Percentiles rank a stretch among this genome's conserved stretches.
These are phyloP conservation scores for Poa pratensis DNA, from an alignment of 176 grass and related monocot genomes.

Conservation along the genomic window DNA sequence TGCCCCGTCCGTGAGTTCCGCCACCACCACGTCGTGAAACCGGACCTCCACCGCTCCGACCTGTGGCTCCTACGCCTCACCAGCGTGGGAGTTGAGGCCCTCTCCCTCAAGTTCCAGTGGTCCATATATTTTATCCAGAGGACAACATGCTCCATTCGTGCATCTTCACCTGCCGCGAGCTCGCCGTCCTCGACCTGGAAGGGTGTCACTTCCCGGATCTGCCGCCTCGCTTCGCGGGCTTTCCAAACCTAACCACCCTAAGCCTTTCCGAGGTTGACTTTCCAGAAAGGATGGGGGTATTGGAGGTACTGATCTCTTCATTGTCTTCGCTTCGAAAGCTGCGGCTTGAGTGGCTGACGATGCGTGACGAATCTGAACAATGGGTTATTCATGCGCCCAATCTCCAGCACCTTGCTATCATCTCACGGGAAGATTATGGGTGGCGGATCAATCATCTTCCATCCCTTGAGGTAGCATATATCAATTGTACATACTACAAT, in stretches of 20 bases:
- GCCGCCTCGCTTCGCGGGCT: not conserved
- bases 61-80: not conserved
- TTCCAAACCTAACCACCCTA: not conserved
- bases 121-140: too few species aligned
- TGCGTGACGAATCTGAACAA: not conserved
- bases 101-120: not conserved
- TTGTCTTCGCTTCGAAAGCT: not conserved
- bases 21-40: not conserved
- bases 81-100: not conserved
- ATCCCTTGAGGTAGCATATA: not conserved
- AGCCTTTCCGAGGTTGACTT: not conserved
- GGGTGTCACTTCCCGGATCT: not conserved
- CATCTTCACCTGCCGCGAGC: not conserved
- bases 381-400: not conserved
- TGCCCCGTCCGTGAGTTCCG: not conserved
- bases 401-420: not conserved
- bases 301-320: not conserved
- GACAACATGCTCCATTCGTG: not conserved
- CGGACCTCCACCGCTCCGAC: not conserved
- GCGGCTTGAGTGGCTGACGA: not conserved
- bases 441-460: not conserved
- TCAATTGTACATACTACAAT: not conserved
- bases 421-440: not conserved
- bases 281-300: not conserved
- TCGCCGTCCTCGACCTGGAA: not conserved